phyloP scores from a whole-genome alignment of 192 early-diverging fungal genomes.

The Linnemannia schmuckeri region DNA sequence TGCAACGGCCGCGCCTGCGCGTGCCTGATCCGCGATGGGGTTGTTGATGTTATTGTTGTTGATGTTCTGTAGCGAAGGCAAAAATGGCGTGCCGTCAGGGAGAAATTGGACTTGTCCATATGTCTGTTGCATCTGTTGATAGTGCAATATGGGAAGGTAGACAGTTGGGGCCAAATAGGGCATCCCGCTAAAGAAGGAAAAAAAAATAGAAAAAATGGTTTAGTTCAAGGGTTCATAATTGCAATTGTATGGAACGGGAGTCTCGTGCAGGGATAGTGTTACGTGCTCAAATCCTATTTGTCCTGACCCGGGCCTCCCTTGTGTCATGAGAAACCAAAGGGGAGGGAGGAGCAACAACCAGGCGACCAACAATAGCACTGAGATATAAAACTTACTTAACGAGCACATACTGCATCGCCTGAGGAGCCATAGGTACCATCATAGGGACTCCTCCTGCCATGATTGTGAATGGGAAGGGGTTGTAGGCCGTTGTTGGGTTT shows the following conservation, averaged over 20 bases:
- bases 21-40: slow-evolving; percentile 1
- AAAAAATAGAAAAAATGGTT: not conserved
- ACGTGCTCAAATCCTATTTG: slow-evolving; percentile 58
- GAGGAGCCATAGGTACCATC: slow-evolving; percentile 2
- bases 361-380: not conserved
- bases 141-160: slow-evolving; percentile 39
- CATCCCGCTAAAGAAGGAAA: slow-evolving; percentile 46
- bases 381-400: slow-evolving; percentile 45
- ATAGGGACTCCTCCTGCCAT: not conserved
- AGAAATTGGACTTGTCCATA: not conserved
- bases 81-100: slow-evolving; percentile 1
- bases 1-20: slow-evolving; percentile 17
- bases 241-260: not conserved
- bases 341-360: not conserved
- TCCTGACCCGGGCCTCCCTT: not conserved
- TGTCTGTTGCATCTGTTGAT: slow-evolving; percentile 34
- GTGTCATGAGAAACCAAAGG: not conserved
- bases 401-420: slow-evolving; percentile 38
- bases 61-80: slow-evolving; percentile 14
- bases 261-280: slow-evolving; percentile 5
- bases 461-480: slow-evolving; percentile 5
- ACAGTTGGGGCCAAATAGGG: slow-evolving; percentile 55
- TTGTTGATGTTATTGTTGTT: slow-evolving; percentile 16
- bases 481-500: not conserved
- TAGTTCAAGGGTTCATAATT: not conserved